Evolutionary conservation across 179 eudicot genomes (phyloP).

Genomic region (Corrigiola litoralis): DNA sequence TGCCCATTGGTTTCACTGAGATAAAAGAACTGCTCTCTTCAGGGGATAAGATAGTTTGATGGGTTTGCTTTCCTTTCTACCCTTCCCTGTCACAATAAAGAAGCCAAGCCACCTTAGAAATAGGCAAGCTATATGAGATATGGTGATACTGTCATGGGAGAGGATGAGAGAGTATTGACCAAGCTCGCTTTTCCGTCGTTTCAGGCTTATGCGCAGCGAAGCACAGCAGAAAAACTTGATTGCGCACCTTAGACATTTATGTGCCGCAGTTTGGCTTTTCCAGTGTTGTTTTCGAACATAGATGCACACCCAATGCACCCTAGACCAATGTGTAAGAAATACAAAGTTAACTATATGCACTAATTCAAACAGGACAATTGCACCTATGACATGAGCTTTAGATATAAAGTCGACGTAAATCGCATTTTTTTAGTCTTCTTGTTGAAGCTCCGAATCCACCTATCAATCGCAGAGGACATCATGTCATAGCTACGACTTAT

Average conservation of each 20-base stretch:
- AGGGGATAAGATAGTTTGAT: neutral
- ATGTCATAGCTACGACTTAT: too few relatives aligned
- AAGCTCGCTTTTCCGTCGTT: slow-evolving; percentile 3
- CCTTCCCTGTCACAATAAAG: slow-evolving; percentile 1
- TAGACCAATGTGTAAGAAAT: slow-evolving; percentile 12
- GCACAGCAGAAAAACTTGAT: neutral
- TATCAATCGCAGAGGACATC: too few relatives aligned
- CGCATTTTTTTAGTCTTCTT: too few relatives aligned
- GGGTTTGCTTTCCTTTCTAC: slow-evolving; percentile 13
- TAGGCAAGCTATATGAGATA: neutral
- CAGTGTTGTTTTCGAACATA: slow-evolving; percentile 16
- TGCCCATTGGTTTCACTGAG: neutral
- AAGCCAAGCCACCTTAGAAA: too few relatives aligned
- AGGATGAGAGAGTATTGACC: slow-evolving; percentile 10
- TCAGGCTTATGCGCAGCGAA: neutral
- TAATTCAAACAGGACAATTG: slow-evolving; percentile 1
- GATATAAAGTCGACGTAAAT: too few relatives aligned
- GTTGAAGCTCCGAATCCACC: too few relatives aligned
- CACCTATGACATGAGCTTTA: slow-evolving; percentile 4
- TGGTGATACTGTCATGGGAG: neutral
- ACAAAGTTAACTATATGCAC: neutral
- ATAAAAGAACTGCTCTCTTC: slow-evolving; percentile 9
- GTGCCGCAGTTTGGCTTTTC: neutral
- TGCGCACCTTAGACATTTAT: neutral
- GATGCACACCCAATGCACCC: slow-evolving; percentile 16